Evolutionary conservation across 2,329 filamentous ascomycete species (phyloP).

Genomic region (Karstenula rhodostoma): DNA sequence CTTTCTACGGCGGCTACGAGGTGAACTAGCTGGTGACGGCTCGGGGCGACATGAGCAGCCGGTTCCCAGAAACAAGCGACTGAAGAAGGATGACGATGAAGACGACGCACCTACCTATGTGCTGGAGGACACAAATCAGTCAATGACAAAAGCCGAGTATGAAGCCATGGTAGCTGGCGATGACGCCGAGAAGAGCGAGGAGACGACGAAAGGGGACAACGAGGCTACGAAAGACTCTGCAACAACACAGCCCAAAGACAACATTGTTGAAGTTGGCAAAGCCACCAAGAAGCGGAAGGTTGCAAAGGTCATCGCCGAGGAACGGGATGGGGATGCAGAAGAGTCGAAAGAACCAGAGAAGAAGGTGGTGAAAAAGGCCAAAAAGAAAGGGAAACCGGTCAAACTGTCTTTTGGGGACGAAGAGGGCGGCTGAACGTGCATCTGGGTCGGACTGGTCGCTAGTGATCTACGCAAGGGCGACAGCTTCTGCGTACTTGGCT

Average conservation of each 20-base stretch:
- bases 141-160: conserved; percentile 62
- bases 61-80: conserved; percentile 53
- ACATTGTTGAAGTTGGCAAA: conserved; percentile 44
- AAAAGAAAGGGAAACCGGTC: conserved; percentile 47
- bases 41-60: conserved; percentile 55
- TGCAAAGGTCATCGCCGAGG: conserved; percentile 45
- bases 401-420: conserved; percentile 50
- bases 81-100: conserved; percentile 70
- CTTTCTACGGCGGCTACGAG: conserved; percentile 58
- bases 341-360: conserved; percentile 18
- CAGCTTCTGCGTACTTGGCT: not conserved
- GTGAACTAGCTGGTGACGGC: conserved; percentile 61
- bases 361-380: conserved; percentile 41
- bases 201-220: conserved; percentile 16
- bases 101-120: conserved; percentile 81
- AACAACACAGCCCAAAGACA: conserved; percentile 34
- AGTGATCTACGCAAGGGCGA: not conserved
- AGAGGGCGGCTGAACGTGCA: conserved; percentile 32
- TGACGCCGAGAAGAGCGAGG: conserved; percentile 25
- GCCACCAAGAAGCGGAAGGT: conserved; percentile 49
- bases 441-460: not conserved
- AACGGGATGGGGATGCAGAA: conserved; percentile 30
- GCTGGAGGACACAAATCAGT: conserved; percentile 74
- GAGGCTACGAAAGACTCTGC: conserved; percentile 13
- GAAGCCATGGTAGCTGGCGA: conserved; percentile 52